phyloP scores from a whole-genome alignment of 2,329 filamentous ascomycete species.

The Sporothrix pseudoabietina region DNA sequence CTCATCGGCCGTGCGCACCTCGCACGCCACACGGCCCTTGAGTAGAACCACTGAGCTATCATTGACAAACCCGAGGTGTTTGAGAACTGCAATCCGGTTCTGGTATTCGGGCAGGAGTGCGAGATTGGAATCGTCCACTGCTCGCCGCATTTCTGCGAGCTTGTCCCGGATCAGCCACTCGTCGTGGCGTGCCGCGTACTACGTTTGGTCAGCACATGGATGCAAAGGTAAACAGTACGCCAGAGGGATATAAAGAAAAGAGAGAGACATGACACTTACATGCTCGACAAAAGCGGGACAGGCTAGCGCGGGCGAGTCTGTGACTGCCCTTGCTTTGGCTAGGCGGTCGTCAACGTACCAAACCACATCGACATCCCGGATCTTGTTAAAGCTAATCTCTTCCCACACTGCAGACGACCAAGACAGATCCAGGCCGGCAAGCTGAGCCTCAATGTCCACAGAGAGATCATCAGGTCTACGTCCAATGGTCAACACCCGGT shows the following conservation, averaged over 20 bases:
- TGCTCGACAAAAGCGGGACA: constrained; percentile 87
- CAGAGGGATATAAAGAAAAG: background rate
- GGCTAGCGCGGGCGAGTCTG: constrained; percentile 63
- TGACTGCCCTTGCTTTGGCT: constrained; percentile 62
- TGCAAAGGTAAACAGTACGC: background rate
- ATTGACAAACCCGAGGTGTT: constrained; percentile 91
- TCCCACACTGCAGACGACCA: constrained; percentile 79
- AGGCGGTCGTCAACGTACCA: constrained; percentile 75
- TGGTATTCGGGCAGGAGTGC: constrained; percentile 96
- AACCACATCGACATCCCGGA: constrained; percentile 80
- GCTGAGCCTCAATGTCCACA: constrained; percentile 54
- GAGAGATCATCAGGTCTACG: constrained; percentile 14
- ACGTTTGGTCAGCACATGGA: constrained; percentile 38
- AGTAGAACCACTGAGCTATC: constrained; percentile 83
- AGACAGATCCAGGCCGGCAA: constrained; percentile 68
- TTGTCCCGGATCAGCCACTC: constrained; percentile 96
- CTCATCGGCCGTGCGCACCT: constrained; percentile 96
- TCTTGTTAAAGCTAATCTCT: constrained; percentile 77
- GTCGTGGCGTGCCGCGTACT: constrained; percentile 95
- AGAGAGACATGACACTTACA: constrained; percentile 54
- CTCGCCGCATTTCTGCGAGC: constrained; percentile 80
- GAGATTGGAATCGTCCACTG: constrained; percentile 94
- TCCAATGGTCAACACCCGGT: constrained; percentile 50
- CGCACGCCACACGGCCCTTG: constrained; percentile 97
- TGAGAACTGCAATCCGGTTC: constrained; percentile 87